Evolutionary conservation across 257 asterid genomes (phyloP).

Genomic region (Linaria vulgaris): DNA sequence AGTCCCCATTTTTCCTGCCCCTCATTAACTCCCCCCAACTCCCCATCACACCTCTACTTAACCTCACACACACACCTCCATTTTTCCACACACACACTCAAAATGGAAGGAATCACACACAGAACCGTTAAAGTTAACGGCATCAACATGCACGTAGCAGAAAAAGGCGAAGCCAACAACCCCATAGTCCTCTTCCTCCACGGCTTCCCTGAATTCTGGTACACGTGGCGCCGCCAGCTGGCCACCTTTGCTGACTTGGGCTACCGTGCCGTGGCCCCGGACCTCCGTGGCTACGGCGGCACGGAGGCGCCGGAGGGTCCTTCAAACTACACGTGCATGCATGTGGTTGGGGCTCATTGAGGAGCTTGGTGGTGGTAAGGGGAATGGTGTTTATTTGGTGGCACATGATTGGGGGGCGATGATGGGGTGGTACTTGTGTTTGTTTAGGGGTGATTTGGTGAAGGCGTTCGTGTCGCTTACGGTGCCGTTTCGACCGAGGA

Average conservation of each 20-base stretch:
- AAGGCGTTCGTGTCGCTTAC: conserved; percentile 58
- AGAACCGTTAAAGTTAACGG: conserved; percentile 56
- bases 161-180: conserved; percentile 69
- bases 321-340: conserved; percentile 53
- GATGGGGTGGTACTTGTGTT: conserved; percentile 72
- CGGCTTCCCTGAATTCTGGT: conserved; percentile 93
- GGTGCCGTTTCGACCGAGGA: conserved; percentile 79
- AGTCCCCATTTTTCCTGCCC: too few species aligned
- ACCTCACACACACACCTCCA: too few species aligned
- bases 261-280: conserved; percentile 87
- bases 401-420: conserved; percentile 98
- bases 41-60: too few species aligned
- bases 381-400: conserved; percentile 51
- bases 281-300: conserved; percentile 84
- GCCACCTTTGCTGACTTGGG: conserved; percentile 56
- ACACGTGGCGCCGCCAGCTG: conserved; percentile 93
- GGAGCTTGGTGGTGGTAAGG: conserved; percentile 51
- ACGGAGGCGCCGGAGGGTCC: conserved; percentile 52
- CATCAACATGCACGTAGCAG: conserved; percentile 82
- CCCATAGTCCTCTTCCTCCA: conserved; percentile 76
- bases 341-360: conserved; percentile 74
- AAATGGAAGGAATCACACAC: conserved; percentile 64
- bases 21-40: too few species aligned
- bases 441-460: conserved; percentile 77
- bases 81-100: too few species aligned